Percentiles rank a stretch among this genome's conserved stretches.
phyloP scores from a whole-genome alignment of 768 basidiomycete species.

The Crepidotus variabilis region DNA sequence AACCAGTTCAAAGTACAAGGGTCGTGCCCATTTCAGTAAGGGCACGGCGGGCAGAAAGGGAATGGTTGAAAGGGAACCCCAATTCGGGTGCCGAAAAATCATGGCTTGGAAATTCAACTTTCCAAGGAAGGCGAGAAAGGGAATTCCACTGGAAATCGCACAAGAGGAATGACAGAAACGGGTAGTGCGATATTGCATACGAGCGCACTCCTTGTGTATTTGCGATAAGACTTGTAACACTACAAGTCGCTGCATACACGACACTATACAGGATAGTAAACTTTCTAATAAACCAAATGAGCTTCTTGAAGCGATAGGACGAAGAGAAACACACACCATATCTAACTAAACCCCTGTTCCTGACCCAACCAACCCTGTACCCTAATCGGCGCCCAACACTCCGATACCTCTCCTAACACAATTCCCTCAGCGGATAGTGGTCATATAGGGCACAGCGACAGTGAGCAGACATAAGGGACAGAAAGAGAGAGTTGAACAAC shows the following conservation, averaged over 20 bases:
- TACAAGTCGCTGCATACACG: background rate
- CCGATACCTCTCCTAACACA: background rate
- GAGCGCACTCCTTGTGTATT: background rate
- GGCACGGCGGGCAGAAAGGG: constrained; percentile 6
- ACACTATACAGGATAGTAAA: no score
- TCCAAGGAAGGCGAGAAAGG: background rate
- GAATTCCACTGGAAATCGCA: background rate
- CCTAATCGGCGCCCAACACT: background rate
- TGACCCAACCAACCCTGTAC: background rate
- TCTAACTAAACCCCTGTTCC: background rate
- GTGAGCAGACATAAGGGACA: background rate
- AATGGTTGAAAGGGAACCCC: background rate
- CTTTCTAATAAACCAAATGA: background rate
- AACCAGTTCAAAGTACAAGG: constrained; percentile 1
- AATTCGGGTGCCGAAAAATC: background rate
- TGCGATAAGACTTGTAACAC: background rate
- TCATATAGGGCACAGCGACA: background rate
- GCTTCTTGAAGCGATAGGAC: background rate
- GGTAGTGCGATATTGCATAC: no score
- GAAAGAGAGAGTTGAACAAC: background rate
- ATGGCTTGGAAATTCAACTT: background rate
- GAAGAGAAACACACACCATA: background rate
- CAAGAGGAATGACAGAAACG: background rate
- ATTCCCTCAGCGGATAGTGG: background rate
- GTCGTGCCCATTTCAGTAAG: background rate